Conservation (phyloP, 2,329 filamentous ascomycete species). For the Mycogone perniciosa region DNA sequence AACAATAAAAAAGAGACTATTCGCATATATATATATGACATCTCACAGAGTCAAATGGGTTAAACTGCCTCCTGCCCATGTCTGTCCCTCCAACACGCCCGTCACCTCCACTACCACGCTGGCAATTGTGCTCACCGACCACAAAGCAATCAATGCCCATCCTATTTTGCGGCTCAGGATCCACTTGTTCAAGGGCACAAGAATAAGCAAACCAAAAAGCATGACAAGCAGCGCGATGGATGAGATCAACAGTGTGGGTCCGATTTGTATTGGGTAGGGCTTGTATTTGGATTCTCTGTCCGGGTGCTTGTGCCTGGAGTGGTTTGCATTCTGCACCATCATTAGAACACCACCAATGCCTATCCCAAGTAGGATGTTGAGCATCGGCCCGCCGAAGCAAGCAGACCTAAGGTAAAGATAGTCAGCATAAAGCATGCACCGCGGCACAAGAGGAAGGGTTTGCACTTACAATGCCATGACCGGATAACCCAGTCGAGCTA, state of each 20-base stretch:
- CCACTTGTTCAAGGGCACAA: constrained; percentile 83
- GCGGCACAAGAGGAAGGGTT: background rate
- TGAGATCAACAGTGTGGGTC: constrained; percentile 76
- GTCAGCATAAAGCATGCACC: background rate
- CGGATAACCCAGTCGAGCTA: constrained; percentile 86
- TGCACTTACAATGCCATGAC: constrained; percentile 75
- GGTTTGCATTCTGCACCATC: constrained; percentile 64
- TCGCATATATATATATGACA: no score
- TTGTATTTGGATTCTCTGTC: constrained; percentile 58
- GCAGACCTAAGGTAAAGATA: constrained; percentile 52
- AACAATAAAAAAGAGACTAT: no score
- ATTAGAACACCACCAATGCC: constrained; percentile 88
- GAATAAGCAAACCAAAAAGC: constrained; percentile 67
- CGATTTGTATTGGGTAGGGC: constrained; percentile 78
- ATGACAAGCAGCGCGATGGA: constrained; percentile 79
- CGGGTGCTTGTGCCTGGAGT: constrained; percentile 61
- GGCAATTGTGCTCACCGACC: constrained; percentile 69
- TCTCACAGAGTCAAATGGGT: no score
- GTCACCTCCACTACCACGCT: constrained; percentile 78
- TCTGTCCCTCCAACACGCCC: constrained; percentile 40
- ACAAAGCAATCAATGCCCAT: constrained; percentile 70
- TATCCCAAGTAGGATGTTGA: constrained; percentile 92
- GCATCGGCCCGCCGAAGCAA: constrained; percentile 96
- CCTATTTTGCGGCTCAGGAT: constrained; percentile 77
- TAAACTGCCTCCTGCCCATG: background rate